Base-by-base conservation (phyloP, 208 protist genomes). In the Eutreptiella sp. region DNA sequence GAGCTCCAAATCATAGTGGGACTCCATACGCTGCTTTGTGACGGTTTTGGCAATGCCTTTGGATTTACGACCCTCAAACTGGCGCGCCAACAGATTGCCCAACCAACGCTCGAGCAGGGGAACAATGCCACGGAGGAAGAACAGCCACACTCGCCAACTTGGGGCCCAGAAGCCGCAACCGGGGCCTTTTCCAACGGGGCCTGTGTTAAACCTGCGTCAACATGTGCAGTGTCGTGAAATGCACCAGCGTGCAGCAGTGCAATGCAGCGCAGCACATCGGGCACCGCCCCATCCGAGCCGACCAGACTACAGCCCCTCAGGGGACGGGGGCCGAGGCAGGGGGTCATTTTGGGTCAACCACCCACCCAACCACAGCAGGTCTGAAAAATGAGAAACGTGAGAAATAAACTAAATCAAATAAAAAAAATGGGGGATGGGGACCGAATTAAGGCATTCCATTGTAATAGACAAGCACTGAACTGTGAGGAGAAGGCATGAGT, bases 1-100 rank as follows among this genome's bases (percentile, higher is more conserved):
- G 46, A 99, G 89, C 77, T 99, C 97, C 11, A 99, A 79, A 73
- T 99, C 98, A 75, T 97, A 99, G 75, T 99, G 88, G 26, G 88
- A 92, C 79, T 99, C 98, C n/a, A 99, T 85, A 32, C 98, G 78
- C 81, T 99, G 98, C 68, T 99, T 99, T 0, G 98, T 99, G 21
- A 99, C 93, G 11, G 95, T 98, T 77, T 99, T 98, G 3, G 94
- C 95, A 4, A 95, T 82, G 35, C 85, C 84, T 64, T 97, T 99
- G 28, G 68, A 83, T 47, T 96, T 88, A 61, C 98, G 80, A 29
- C 98, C 98, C 71, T 98, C 96, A 70, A 99, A 99, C 62, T 99
- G 93, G 61, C 97, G 80, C 21, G 98, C 90, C 26, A 99, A 88
- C 9, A 99, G 76, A 77, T 99, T 99, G 31, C 94, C 94, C 7